phyloP scores from a whole-genome alignment of 108 stramenopile species.

The Nannochloropsis gaditana region DNA sequence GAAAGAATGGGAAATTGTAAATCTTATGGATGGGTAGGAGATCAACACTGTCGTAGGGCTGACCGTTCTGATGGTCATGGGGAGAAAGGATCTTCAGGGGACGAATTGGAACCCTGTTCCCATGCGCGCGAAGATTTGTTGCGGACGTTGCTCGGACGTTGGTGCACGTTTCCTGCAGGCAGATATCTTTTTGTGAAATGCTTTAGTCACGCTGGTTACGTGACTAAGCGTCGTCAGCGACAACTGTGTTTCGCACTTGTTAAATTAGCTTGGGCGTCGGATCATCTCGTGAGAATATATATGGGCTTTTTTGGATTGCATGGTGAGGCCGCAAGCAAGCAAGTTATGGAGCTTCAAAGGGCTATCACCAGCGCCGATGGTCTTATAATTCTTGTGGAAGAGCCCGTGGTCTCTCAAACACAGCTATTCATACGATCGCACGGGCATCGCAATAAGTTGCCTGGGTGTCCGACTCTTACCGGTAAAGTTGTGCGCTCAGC shows the following conservation, averaged over 20 bases:
- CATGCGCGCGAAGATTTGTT: neutral
- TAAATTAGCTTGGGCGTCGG: neutral
- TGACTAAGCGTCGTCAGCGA: neutral
- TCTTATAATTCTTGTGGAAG: neutral
- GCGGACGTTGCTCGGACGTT: neutral
- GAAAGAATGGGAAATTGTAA: too few relatives aligned
- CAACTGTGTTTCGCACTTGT: neutral
- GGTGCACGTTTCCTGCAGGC: neutral
- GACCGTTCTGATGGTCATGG: too few relatives aligned
- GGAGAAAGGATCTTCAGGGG: too few relatives aligned
- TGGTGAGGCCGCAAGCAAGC: neutral
- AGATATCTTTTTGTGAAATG: neutral
- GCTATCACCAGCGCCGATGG: neutral
- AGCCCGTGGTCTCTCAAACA: neutral
- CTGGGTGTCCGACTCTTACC: too few relatives aligned
- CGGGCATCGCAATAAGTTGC: too few relatives aligned
- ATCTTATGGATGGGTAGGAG: too few relatives aligned
- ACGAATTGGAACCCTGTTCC: neutral
- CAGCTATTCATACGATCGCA: neutral
- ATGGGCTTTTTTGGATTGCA: neutral
- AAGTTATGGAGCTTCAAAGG: neutral
- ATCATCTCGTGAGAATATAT: neutral
- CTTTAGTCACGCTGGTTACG: neutral
- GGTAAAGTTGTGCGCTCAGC: too few relatives aligned
- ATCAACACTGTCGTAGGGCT: too few relatives aligned